Conservation (phyloP, 768 basidiomycete genomes). For the Mycena vulgaris region DNA sequence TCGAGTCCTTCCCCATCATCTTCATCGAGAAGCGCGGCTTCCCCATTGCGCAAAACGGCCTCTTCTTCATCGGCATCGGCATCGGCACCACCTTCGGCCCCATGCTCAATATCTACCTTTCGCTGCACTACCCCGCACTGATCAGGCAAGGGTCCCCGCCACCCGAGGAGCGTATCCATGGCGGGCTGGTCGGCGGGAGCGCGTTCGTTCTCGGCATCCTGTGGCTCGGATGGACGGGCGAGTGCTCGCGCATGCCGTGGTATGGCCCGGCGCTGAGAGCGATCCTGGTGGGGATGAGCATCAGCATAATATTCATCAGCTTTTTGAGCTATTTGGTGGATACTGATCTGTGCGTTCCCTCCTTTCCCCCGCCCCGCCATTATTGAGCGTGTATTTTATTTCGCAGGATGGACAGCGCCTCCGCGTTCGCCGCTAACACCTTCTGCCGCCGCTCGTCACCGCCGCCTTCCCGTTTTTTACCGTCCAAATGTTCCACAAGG, state of each 20-base stretch:
- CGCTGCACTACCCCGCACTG: conserved; percentile 59
- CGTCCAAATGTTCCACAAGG: too few relatives aligned
- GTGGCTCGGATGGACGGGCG: too few relatives aligned
- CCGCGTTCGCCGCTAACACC: too few relatives aligned
- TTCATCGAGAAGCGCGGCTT: conserved; percentile 56
- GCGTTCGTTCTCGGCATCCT: too few relatives aligned
- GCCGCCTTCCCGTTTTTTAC: too few relatives aligned
- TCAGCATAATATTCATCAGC: conserved; percentile 71
- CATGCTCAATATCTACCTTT: too few relatives aligned
- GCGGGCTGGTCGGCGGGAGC: conserved; percentile 72
- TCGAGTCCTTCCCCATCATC: conserved; percentile 69
- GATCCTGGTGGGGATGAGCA: conserved; percentile 62
- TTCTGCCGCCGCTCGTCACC: too few relatives aligned
- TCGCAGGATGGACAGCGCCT: too few relatives aligned
- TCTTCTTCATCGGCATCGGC: too few relatives aligned
- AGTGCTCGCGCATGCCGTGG: too few relatives aligned
- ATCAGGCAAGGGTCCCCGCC: conserved; percentile 68
- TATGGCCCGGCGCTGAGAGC: conserved; percentile 70
- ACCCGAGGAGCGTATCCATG: conserved; percentile 71
- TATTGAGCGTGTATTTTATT: background rate
- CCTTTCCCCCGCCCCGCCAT: background rate
- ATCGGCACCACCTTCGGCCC: too few relatives aligned
- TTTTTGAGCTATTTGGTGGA: conserved; percentile 74
- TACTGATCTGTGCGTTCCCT: conserved; percentile 67
- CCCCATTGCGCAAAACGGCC: too few relatives aligned